Evolutionary conservation across 2,329 filamentous ascomycete species (phyloP).

Genomic region (Hypomyces perniciosus): DNA sequence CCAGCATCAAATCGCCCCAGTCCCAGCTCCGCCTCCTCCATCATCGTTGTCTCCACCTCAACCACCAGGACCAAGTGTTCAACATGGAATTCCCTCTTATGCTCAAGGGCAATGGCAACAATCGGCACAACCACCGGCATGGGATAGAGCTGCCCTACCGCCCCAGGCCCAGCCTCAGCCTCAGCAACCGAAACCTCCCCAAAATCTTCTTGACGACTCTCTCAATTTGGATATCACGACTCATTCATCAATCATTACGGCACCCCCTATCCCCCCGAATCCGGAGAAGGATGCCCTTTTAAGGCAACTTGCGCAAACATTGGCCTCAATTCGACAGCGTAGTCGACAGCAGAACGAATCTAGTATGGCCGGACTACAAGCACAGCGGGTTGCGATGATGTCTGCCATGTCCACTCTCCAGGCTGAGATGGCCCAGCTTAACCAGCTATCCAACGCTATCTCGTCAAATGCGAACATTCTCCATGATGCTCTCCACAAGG

Average conservation of each 20-base stretch:
- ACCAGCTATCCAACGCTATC: conserved; percentile 64
- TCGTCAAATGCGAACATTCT: conserved; percentile 73
- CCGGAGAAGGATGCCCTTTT: conserved; percentile 90
- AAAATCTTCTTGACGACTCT: conserved; percentile 52
- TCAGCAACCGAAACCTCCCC: conserved; percentile 26
- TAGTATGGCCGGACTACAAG: conserved; percentile 67
- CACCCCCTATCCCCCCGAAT: conserved; percentile 89
- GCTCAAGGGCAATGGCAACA: conserved; percentile 23
- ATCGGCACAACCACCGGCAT: conserved; percentile 19
- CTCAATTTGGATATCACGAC: conserved; percentile 45
- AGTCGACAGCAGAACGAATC: conserved; percentile 66
- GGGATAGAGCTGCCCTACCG: conserved; percentile 12
- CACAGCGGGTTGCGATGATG: conserved; percentile 73
- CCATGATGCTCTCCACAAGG: conserved; percentile 68
- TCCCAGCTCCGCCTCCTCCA: not conserved
- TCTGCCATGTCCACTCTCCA: conserved; percentile 64
- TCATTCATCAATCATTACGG: conserved; percentile 44
- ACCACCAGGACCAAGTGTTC: not conserved
- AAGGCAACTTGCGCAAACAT: conserved; percentile 63
- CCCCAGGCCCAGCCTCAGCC: conserved; percentile 13
- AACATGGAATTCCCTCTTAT: conserved; percentile 14
- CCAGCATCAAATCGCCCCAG: not conserved
- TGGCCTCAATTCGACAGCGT: conserved; percentile 63
- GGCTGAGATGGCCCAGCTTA: conserved; percentile 65
- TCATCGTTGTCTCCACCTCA: not conserved